Evolutionary conservation across 202 grass and related monocot genomes (phyloP), one percentile per base, ranked within the genome.

Genomic region (Tripidium arundinaceum): DNA sequence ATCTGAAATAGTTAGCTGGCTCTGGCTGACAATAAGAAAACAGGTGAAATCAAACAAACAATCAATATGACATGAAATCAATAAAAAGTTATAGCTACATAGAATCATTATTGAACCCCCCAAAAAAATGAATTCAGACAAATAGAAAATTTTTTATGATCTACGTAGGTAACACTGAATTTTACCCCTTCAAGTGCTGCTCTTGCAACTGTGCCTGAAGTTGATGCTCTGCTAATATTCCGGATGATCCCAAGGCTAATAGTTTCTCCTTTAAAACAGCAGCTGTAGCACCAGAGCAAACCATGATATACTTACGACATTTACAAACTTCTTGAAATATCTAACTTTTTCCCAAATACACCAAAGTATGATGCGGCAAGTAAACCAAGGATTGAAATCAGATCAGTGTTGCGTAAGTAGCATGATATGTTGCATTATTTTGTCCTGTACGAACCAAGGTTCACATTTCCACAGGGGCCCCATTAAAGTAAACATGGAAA

Each of bases 241-340:
- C 96, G 10, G 96, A 99, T 72, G 92, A 99, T 75, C 96, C 96
- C 80, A 99, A 81, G 75, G 86, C 88, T 70, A 88, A 88, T 81
- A 99, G 92, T 67, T 95, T 99, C 85, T 99, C 96, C 79, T 99
- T 99, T 84, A 99, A 71, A 91, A 99, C 92, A 86, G 88, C 86
- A 87, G 96, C 92, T 99, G 88, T 61, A 85, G 74, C 46, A 82
- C 46, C 26, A 75, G 46, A 66, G 34, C 42, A 83, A 49, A 62
- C 19, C 70, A 50, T 80, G 82, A 76, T 65, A 47, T 68, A 70
- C 31, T 62, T 39, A 72, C n/a, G 29, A 79, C 22, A 78, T 54
- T 25, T 37, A 86, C 52, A 24, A 78, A 42, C 46, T 61, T 7
- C 31, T 77, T 27, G 11, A 67, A 66, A 42, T 83, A 7, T 29